These are phyloP conservation scores for Phialophora chinensis DNA, from an alignment of 2,329 filamentous ascomycete species.

Conservation along the genomic window DNA sequence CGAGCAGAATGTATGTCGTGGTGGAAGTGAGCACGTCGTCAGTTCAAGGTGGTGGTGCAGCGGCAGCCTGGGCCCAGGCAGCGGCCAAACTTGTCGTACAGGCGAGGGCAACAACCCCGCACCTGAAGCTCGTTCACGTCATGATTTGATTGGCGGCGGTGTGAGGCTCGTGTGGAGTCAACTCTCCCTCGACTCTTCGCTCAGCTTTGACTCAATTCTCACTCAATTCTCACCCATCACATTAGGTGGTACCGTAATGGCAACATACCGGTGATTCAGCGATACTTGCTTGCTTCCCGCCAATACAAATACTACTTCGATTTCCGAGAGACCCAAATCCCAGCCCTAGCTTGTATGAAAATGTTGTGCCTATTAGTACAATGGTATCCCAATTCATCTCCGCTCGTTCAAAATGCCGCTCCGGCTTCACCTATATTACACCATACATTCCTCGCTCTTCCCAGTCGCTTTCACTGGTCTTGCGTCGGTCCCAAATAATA, in stretches of 20 bases:
- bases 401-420: slow-evolving; percentile 18
- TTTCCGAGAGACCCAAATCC: slow-evolving; percentile 7
- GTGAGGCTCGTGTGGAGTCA: too few species aligned
- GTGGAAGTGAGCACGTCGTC: slow-evolving; percentile 4
- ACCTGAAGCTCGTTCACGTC: neutral
- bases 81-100: slow-evolving; percentile 9
- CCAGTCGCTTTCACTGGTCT: neutral
- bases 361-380: slow-evolving; percentile 28
- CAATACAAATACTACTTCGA: slow-evolving; percentile 1
- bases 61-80: slow-evolving; percentile 8
- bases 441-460: slow-evolving; percentile 3
- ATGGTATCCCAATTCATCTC: slow-evolving; percentile 28
- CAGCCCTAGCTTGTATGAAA: slow-evolving; percentile 17
- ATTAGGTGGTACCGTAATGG: neutral
- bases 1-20: neutral
- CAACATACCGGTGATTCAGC: neutral
- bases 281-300: neutral
- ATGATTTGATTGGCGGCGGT: neutral
- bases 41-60: slow-evolving; percentile 10
- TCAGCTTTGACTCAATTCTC: neutral
- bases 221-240: neutral
- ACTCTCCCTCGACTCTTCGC: neutral
- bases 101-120: slow-evolving; percentile 1
- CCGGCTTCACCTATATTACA: slow-evolving; percentile 20
- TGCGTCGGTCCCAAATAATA: slow-evolving; percentile 3